Conservation (phyloP, 352 stramenopile species). For the Pythium dissotocum region DNA sequence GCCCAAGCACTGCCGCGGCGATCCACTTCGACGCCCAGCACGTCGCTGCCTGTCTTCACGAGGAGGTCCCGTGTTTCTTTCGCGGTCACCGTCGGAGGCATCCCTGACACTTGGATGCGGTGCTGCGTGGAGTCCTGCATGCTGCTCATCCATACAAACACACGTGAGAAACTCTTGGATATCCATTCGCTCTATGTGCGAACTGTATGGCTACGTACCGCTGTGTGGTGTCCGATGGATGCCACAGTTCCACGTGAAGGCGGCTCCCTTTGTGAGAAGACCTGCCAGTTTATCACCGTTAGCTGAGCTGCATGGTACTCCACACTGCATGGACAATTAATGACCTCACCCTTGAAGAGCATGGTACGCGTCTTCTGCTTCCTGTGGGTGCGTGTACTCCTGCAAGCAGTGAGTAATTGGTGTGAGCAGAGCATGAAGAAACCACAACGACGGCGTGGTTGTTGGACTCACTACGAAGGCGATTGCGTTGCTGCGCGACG, state of each 20-base stretch:
- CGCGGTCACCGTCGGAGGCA: slow-evolving; percentile 50
- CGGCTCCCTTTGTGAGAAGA: slow-evolving; percentile 34
- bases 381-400: slow-evolving; percentile 59
- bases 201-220: background rate
- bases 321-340: background rate
- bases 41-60: slow-evolving; percentile 45
- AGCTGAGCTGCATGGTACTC: background rate
- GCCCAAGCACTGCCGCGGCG: slow-evolving; percentile 57
- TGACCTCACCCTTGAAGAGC: slow-evolving; percentile 53
- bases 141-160: background rate
- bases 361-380: slow-evolving; percentile 55
- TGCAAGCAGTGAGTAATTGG: slow-evolving; percentile 15
- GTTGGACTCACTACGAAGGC: slow-evolving; percentile 56
- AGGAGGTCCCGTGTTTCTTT: slow-evolving; percentile 75
- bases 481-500: slow-evolving; percentile 43
- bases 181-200: background rate
- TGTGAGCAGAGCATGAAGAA: too few relatives aligned
- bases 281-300: background rate
- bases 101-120: slow-evolving; percentile 46
- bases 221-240: background rate
- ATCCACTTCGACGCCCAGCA: slow-evolving; percentile 70
- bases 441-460: too few relatives aligned
- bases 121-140: slow-evolving; percentile 53
- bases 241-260: slow-evolving; percentile 31
- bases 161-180: background rate